Base-by-base conservation (phyloP, 2,329 filamentous ascomycete genomes). In the Tricladium varicosporioides region DNA sequence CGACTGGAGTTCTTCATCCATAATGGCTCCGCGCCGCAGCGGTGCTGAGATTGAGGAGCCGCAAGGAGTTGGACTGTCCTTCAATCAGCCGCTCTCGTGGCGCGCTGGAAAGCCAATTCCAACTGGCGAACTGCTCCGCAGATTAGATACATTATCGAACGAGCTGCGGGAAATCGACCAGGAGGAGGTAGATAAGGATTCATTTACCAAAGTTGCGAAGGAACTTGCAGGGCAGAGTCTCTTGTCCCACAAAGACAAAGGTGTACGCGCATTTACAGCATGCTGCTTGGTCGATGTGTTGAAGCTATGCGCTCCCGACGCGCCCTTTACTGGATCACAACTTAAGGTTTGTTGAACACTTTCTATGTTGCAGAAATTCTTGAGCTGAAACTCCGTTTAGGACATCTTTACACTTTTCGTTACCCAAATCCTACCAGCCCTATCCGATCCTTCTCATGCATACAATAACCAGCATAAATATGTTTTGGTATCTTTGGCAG, bases 391-490 rank as follows among this genome's bases (percentile, higher is more conserved):
- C 43, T 48, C 32, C n/a, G 27, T 33, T 15, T 63, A 96, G 91
- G 92, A 96, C 75, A 93, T 97, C 71, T 99, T 97, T 76, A 88
- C 86, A 27, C 84, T 96, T 60, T 91, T 97, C 70, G 84, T 97
- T 65, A 87, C 85, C 57, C 86, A 87, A 49, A 88, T 96, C 63
- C 81, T 97, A 47, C 92, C 92, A 48, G 86, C 91, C 47, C 84
- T 97, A 22, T 88, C 91, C 67, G 88, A 96, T 67, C 91, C 92
- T 11, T 87, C 87, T 42, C 88, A 96, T 71, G 87, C 92, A 9
- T 97, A 97, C 78, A 93, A 96, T 73, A 86, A 85, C 60, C 92
- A 97, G 73, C 91, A 99, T 75, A 86, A 94, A 74, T 94, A 95
- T 69, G 89, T 97, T 60, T 80, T 99, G 59, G 85, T 86, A 60